These are phyloP conservation scores for Cryphonectria japonica DNA, from an alignment of 2,329 filamentous ascomycete species.

Conservation along the genomic window DNA sequence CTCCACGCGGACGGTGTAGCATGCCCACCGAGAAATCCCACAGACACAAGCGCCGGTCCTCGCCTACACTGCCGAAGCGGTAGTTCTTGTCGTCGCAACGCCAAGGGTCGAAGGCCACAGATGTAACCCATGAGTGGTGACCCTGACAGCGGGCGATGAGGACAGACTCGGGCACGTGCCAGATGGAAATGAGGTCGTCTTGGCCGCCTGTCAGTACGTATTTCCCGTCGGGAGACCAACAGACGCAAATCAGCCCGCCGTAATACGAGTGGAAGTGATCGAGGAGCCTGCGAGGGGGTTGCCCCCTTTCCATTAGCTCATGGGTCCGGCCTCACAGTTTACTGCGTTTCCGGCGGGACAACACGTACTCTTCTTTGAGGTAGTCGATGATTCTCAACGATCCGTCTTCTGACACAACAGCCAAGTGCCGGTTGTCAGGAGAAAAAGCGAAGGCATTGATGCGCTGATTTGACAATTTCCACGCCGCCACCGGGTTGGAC, in stretches of 20 bases:
- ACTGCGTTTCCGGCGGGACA: not conserved
- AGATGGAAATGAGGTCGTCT: constrained; percentile 95
- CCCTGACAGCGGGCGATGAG: constrained; percentile 93
- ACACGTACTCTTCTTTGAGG: constrained; percentile 77
- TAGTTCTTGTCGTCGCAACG: constrained; percentile 95
- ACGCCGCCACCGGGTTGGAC: constrained; percentile 86
- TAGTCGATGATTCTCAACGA: constrained; percentile 90
- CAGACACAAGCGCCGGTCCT: constrained; percentile 85
- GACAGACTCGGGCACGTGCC: constrained; percentile 81
- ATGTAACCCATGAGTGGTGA: constrained; percentile 93
- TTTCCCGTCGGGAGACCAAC: constrained; percentile 96
- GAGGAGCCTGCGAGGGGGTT: constrained; percentile 62
- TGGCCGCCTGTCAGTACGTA: constrained; percentile 95
- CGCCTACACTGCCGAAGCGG: constrained; percentile 92
- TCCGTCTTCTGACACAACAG: constrained; percentile 90
- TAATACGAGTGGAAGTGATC: constrained; percentile 92
- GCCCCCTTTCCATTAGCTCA: constrained; percentile 15
- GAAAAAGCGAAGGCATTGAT: constrained; percentile 94
- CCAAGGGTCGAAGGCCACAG: constrained; percentile 95
- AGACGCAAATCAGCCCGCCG: constrained; percentile 88
- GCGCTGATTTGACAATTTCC: constrained; percentile 89
- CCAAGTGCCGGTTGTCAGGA: constrained; percentile 83
- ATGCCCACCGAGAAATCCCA: constrained; percentile 99
- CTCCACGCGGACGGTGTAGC: constrained; percentile 82
- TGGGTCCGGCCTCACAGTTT: not conserved